Conservation (phyloP, 1,139 yeast genomes). For the Pichia sp. region DNA sequence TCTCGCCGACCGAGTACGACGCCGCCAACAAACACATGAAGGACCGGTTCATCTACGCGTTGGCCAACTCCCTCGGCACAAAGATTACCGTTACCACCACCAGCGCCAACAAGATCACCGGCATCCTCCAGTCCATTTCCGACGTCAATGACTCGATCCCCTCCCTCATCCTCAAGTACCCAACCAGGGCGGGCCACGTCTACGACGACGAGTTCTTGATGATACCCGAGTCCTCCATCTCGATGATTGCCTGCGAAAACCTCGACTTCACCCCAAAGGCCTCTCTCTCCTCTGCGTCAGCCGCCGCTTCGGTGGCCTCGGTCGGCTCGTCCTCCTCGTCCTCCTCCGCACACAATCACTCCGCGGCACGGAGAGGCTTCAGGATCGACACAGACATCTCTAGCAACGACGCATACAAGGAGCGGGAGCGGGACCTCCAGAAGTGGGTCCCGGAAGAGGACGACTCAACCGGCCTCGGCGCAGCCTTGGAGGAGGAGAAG, state of each 20-base stretch:
- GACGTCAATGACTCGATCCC: conserved; percentile 32
- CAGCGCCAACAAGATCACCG: conserved; percentile 39
- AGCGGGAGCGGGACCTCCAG: conserved; percentile 63
- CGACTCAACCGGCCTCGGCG: conserved; percentile 3
- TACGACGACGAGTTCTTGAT: conserved; percentile 35
- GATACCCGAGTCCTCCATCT: conserved; percentile 56
- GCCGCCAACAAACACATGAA: conserved; percentile 31
- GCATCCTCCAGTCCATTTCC: conserved; percentile 46
- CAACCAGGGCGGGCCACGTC: conserved; percentile 28
- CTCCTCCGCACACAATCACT: neutral
- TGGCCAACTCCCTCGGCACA: conserved; percentile 45
- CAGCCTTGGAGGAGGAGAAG: conserved; percentile 38
- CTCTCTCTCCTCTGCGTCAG: neutral
- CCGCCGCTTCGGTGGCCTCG: neutral
- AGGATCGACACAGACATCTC: conserved; percentile 86
- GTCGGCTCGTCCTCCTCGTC: neutral
- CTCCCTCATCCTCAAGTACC: conserved; percentile 50
- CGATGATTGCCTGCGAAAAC: conserved; percentile 51
- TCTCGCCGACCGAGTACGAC: conserved; percentile 29
- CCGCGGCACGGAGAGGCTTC: conserved; percentile 37
- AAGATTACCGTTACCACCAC: conserved; percentile 39
- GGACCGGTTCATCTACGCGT: conserved; percentile 35
- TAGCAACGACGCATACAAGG: conserved; percentile 32
- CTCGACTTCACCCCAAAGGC: conserved; percentile 35
- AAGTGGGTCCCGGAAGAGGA: conserved; percentile 76